A percentile compares a stretch with the other conserved stretches of the same genome.
Conservation (phyloP, 371 early-diverging fungal genomes). For the Phascolomyces articulosus region DNA sequence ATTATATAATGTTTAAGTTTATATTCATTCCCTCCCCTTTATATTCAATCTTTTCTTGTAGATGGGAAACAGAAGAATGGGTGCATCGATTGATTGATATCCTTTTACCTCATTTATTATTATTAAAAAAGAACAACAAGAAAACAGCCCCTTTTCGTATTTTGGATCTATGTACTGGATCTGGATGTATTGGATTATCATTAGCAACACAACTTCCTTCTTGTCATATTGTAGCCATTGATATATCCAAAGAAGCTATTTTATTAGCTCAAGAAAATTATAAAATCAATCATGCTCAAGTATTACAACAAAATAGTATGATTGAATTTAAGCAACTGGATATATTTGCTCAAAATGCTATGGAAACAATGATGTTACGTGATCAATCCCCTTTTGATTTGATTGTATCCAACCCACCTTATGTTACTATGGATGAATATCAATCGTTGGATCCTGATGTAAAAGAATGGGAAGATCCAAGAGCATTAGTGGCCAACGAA, state of each 20-base stretch:
- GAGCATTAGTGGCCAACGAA: slow-evolving; percentile 79
- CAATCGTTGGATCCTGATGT: slow-evolving; percentile 69
- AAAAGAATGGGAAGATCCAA: slow-evolving; percentile 84
- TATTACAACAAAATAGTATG: neutral
- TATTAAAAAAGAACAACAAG: neutral
- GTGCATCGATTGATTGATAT: slow-evolving; percentile 56
- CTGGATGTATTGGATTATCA: slow-evolving; percentile 86
- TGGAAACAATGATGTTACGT: neutral
- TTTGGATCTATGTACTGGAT: slow-evolving; percentile 88
- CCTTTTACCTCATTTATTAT: neutral
- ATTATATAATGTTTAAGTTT: too few relatives aligned
- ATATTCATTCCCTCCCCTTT: neutral
- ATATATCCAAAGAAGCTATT: slow-evolving; percentile 51
- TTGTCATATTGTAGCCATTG: slow-evolving; percentile 41
- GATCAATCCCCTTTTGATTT: slow-evolving; percentile 43
- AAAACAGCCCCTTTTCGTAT: slow-evolving; percentile 51
- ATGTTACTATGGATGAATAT: slow-evolving; percentile 80
- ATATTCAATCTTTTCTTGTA: slow-evolving; percentile 11
- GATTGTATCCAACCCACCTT: slow-evolving; percentile 91
- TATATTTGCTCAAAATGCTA: slow-evolving; percentile 26
- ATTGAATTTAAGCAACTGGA: slow-evolving; percentile 52
- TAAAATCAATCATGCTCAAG: neutral
- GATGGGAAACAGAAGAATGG: slow-evolving; percentile 96
- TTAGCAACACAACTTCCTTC: slow-evolving; percentile 67
- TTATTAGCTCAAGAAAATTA: slow-evolving; percentile 54